Base-by-base conservation (phyloP, 176 grass and related monocot genomes). In the Themeda triandra region DNA sequence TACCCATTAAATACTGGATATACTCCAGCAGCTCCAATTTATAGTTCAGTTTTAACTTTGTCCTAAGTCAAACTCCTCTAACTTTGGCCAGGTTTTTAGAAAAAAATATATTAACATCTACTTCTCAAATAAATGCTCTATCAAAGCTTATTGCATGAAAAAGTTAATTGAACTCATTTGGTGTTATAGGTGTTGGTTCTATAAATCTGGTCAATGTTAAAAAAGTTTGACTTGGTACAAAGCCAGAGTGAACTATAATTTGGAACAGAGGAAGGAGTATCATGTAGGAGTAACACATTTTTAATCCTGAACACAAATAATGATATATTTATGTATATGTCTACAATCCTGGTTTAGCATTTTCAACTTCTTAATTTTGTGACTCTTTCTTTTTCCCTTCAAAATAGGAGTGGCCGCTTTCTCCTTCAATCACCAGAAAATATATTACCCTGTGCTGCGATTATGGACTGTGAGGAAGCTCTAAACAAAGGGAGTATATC, bases 361-460 rank as follows among this genome's bases (percentile, higher is more conserved):
- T 88, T 60, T 76, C 6, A 42, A n/a, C 58, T 60, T 69, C 24
- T 62, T 75, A 64, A 63, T 63, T 75, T 30, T 90, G 37, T 78
- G 79, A 80, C 32, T 70, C 18, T 51, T 79, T 31, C 80, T 60
- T 93, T 25, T 69, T 66, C 19, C 58, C 24, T 27, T 62, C 58
- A 27, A 62, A 75, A 60, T 88, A 99, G 96, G 86, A 92, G 67
- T 49, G 93, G 96, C 31, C 82, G 77, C 63, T 99, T 94, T 72
- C 86, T 99, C 73, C 91, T 99, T 21, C 93, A 94, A 83, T 96
- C 93, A 77, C 89, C 96, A 0, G 88, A 96, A 80, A 94, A 99
- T 86, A 90, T 96, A 70, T 83, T 99, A 84, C 76, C 87, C 10
- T 79, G 73, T 76, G 66, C 85, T 29, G 88, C 83, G 1, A 56